phyloP scores from a whole-genome alignment of 192 early-diverging fungal species.

The Umbelopsis sp. region DNA sequence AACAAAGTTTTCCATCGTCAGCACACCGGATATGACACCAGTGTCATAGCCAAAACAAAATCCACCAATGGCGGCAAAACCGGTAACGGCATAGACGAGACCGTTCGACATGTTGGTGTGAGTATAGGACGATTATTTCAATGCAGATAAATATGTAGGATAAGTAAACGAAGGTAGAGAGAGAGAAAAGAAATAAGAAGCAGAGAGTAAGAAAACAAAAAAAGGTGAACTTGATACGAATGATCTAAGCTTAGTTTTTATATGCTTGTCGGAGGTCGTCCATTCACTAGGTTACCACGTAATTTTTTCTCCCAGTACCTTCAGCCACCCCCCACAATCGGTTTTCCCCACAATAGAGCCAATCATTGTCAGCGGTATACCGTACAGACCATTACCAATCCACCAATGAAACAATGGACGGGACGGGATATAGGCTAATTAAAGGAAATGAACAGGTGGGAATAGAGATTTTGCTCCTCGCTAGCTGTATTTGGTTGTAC shows the following conservation, averaged over 20 bases:
- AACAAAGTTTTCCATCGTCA: constrained; percentile 58
- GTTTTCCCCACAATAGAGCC: background rate
- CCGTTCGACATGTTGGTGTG: background rate
- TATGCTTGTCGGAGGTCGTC: background rate
- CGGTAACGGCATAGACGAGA: constrained; percentile 26
- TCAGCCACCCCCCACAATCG: background rate
- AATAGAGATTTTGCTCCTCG: too few species aligned
- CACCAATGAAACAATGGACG: too few species aligned
- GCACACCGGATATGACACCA: constrained; percentile 66
- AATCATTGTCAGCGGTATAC: background rate
- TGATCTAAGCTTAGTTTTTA: background rate
- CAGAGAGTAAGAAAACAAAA: background rate
- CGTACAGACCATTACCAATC: too few species aligned
- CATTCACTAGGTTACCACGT: background rate
- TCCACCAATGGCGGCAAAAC: constrained; percentile 59
- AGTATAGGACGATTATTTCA: too few species aligned
- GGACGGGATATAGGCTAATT: too few species aligned
- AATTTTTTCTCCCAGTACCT: background rate
- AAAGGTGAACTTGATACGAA: background rate
- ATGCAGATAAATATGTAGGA: too few species aligned
- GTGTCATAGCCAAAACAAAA: constrained; percentile 75
- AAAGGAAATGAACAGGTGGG: too few species aligned
- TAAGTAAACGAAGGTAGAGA: background rate
- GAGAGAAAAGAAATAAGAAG: background rate
- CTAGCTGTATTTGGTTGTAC: too few species aligned